Evolutionary conservation across 108 stramenopile genomes (phyloP), one percentile per base, ranked within the genome.

Genomic region (Cylindrotheca fusiformis): DNA sequence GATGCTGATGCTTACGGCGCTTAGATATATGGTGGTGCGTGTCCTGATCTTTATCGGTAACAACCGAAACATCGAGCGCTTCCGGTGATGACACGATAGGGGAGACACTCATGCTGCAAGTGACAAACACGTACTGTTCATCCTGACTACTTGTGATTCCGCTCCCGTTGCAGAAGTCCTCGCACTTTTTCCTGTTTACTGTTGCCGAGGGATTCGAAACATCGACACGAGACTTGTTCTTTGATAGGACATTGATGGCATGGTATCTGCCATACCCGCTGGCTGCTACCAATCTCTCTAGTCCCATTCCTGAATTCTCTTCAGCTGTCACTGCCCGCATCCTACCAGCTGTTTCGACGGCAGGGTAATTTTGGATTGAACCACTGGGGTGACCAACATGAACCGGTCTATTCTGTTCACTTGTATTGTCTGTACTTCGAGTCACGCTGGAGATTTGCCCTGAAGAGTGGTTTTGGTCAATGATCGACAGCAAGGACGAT

Each of bases 211-310:
- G 62, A 47, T 64, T 77, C 65, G 32, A 50, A 65, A 27, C 73
- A 67, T 68, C 54, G 26, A 74, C 65, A 49, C 63, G 74, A 17
- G 48, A 48, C 31, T 73, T 67, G 17, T 33, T 66, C 19, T 67
- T 62, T 22, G 72, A 49, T 25, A 29, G 31, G 1, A 73, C 59
- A 48, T 76, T 59, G 23, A 84, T 68, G 26, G 69, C 46, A 45
- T 78, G 78, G 20, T 68, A 36, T 23, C 71, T 67, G 20, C 77
- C 73, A 54, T 68, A 82, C 14, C 83, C 86, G 65, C 83, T 75
- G 8, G 81, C 71, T 1, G 74, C 81, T 29, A 88, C 67, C 22
- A 88, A 71, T 4, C 80, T 63, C 52, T 87, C 82, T 45, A 85
- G 68, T 49, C 47, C 25, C 26, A 69, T 33, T 10, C 18, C 25